phyloP scores from a whole-genome alignment of 495 filamentous ascomycete genomes.

The Daldinia vernicosa region DNA sequence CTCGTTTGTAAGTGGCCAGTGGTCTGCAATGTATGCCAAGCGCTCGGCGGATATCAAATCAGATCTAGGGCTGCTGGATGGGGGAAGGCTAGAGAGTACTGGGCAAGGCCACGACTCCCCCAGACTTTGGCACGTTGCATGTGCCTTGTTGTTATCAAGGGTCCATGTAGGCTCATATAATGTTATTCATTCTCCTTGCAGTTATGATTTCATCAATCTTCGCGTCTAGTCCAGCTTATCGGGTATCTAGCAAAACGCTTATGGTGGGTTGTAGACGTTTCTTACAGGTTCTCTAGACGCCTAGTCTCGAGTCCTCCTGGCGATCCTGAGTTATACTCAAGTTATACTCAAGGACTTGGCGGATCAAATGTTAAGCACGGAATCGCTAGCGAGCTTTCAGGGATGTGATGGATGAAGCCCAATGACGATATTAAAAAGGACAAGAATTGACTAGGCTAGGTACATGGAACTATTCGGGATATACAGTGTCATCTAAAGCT shows the following conservation, averaged over 20 bases:
- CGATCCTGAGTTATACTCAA: not conserved
- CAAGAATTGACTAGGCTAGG: conserved; percentile 1
- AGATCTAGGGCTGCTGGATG: conserved; percentile 21
- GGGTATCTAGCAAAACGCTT: conserved; percentile 8
- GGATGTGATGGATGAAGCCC: conserved; percentile 20
- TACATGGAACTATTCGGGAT: conserved; percentile 31
- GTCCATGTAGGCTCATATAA: conserved; percentile 7
- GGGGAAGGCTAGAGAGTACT: conserved; percentile 21
- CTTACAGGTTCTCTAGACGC: conserved; percentile 27
- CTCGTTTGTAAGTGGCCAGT: not conserved
- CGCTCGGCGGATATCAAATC: conserved; percentile 23
- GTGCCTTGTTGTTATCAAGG: conserved; percentile 19
- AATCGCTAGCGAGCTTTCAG: conserved; percentile 10
- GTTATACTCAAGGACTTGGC: conserved; percentile 4
- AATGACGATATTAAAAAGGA: conserved; percentile 32
- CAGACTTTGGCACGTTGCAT: conserved; percentile 31
- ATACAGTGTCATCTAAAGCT: conserved; percentile 13
- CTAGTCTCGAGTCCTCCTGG: not conserved
- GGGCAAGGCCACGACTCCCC: conserved; percentile 22
- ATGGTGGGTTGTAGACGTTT: conserved; percentile 13
- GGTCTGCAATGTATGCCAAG: conserved; percentile 21
- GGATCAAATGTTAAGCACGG: conserved; percentile 5
- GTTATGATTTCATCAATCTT: conserved; percentile 20
- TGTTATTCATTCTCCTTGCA: conserved; percentile 25
- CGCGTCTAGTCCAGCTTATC: conserved; percentile 15